Evolutionary conservation across 2,329 filamentous ascomycete genomes (phyloP).

Genomic region (Nigrospora sphaerica): DNA sequence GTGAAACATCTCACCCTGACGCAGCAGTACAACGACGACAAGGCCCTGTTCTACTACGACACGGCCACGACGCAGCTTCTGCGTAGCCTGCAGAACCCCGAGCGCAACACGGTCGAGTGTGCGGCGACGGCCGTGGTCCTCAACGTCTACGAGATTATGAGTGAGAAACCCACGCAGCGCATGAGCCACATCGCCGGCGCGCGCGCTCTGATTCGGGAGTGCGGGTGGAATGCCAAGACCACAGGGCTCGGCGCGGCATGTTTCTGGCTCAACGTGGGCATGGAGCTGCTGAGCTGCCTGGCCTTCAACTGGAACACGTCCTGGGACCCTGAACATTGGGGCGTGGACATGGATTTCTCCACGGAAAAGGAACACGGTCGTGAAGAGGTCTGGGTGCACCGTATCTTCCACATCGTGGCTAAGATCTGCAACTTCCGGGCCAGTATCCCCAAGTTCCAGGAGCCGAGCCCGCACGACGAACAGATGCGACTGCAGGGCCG

Average conservation of each 20-base stretch:
- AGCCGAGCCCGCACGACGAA: slow-evolving; percentile 53
- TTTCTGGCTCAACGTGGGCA: slow-evolving; percentile 88
- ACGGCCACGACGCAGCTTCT: slow-evolving; percentile 74
- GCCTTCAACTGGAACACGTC: slow-evolving; percentile 81
- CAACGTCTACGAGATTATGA: slow-evolving; percentile 92
- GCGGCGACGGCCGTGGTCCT: slow-evolving; percentile 82
- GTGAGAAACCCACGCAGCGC: slow-evolving; percentile 66
- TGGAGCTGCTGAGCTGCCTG: slow-evolving; percentile 84
- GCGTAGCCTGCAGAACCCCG: slow-evolving; percentile 71
- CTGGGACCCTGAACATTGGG: slow-evolving; percentile 89
- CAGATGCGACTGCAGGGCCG: slow-evolving; percentile 57
- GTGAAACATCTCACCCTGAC: slow-evolving; percentile 71
- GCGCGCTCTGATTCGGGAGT: slow-evolving; percentile 80
- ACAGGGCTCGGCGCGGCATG: slow-evolving; percentile 77
- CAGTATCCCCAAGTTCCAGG: slow-evolving; percentile 54
- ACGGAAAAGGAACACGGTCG: slow-evolving; percentile 35
- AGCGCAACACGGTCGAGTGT: slow-evolving; percentile 76
- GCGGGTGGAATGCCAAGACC: slow-evolving; percentile 76
- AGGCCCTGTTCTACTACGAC: slow-evolving; percentile 78
- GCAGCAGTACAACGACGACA: slow-evolving; percentile 62
- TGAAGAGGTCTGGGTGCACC: slow-evolving; percentile 82
- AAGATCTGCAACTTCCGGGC: slow-evolving; percentile 83
- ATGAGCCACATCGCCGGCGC: slow-evolving; percentile 88
- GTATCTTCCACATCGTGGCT: slow-evolving; percentile 81
- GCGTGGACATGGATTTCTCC: slow-evolving; percentile 67